Percentiles rank a stretch among this genome's conserved stretches.
Evolutionary conservation across 805 yeast genomes (phyloP).

Genomic region (Tetrapisispora iriomotensis): DNA sequence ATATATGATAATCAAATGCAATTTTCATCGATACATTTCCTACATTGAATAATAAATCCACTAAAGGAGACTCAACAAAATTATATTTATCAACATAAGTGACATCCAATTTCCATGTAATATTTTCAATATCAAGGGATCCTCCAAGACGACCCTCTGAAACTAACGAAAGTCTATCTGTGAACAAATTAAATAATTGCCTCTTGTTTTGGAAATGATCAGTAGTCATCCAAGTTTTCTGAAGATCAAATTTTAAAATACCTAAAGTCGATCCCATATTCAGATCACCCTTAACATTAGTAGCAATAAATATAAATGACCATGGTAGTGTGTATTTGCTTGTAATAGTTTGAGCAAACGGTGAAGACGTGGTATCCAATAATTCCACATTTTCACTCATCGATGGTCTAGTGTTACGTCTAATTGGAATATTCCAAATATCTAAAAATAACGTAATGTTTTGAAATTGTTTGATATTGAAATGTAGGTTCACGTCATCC

Average conservation of each 20-base stretch:
- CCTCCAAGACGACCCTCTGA: conserved; percentile 83
- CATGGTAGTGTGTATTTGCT: conserved; percentile 54
- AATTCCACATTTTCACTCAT: too few relatives aligned
- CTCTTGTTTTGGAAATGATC: conserved; percentile 60
- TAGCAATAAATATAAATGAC: conserved; percentile 49
- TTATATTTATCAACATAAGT: conserved; percentile 50
- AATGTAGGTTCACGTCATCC: conserved; percentile 46
- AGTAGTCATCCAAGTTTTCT: conserved; percentile 58
- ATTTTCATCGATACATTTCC: conserved; percentile 47
- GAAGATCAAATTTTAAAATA: conserved; percentile 42
- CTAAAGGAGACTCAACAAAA: conserved; percentile 50
- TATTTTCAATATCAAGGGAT: conserved; percentile 37
- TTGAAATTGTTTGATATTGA: conserved; percentile 78
- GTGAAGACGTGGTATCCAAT: not conserved
- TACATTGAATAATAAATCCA: conserved; percentile 50
- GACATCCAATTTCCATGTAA: conserved; percentile 53
- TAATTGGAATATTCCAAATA: conserved; percentile 80
- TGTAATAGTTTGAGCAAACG: conserved; percentile 27
- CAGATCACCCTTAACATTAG: conserved; percentile 43
- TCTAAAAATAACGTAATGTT: conserved; percentile 76
- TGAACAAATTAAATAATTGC: conserved; percentile 56
- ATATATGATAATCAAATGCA: conserved; percentile 79
- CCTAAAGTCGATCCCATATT: conserved; percentile 86
- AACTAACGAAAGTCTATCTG: conserved; percentile 40
- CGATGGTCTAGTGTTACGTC: too few relatives aligned